phyloP scores from a whole-genome alignment of 176 grass and related monocot genomes.

The Juncus effusus region DNA sequence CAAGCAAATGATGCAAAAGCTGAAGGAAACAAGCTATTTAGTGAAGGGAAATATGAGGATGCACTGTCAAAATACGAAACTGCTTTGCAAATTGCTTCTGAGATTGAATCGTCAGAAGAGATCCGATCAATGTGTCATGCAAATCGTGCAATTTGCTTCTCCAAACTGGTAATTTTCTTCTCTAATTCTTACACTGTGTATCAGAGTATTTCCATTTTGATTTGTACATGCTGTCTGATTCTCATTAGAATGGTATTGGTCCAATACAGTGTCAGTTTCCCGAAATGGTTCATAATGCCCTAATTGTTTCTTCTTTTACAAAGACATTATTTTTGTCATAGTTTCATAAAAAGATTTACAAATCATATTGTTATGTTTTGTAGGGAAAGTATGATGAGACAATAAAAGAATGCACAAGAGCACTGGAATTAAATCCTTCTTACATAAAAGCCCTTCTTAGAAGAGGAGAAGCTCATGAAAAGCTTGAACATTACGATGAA shows the following conservation, averaged over 20 bases:
- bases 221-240: no score
- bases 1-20: constrained; percentile 89
- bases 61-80: constrained; percentile 64
- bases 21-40: constrained; percentile 78
- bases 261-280: no score
- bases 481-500: constrained; percentile 92
- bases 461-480: constrained; percentile 91
- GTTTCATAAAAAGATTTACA: constrained; percentile 2
- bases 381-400: constrained; percentile 78
- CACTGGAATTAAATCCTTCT: constrained; percentile 83
- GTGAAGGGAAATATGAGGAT: constrained; percentile 53
- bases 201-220: neutral
- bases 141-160: constrained; percentile 82
- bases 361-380: neutral
- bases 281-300: no score
- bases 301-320: no score
- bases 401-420: constrained; percentile 92
- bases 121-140: constrained; percentile 69
- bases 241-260: no score
- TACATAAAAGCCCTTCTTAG: constrained; percentile 84
- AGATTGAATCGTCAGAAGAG: constrained; percentile 62
- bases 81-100: constrained; percentile 71
- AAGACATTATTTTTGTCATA: no score
- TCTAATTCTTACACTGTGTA: neutral
- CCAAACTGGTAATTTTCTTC: constrained; percentile 54